Base-by-base conservation (phyloP, 441 rosid species). In the Oxalis stricta region DNA sequence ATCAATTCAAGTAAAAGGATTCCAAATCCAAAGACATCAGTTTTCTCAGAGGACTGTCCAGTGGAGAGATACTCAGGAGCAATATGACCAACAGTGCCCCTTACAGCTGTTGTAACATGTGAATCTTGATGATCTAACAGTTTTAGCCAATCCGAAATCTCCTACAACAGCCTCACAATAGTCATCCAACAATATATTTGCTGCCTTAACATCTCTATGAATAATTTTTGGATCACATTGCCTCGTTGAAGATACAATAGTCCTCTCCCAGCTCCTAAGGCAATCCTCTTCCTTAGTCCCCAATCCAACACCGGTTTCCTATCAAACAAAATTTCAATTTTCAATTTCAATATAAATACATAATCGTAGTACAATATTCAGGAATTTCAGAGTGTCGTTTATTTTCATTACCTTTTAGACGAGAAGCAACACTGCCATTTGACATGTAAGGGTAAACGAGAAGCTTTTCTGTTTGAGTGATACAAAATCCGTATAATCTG, bases 211-310 rank as follows among this genome's bases (percentile, higher is more conserved):
- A 60, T 88, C 97, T 13, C 97, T 73, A 50, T 88, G 97, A 43
- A 88, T 84, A 19, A 88, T 88, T 67, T 88, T 88, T 1, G 97
- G 97, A 60, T 88, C 95, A 48, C 97, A 88, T 41, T 88, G 97
- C 66, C 84, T 95, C n/a, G n/a, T 7, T 88, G 97, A 19, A 88
- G 84, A 60, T 88, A 88, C 44, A 84, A 55, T 44, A 88, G 69
- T 31, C 97, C 97, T 56, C 97, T 60, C 15, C 76, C 95, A 38
- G 97, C 79, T 59, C 88, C 88, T 9, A 79, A 18, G 14, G 83
- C 76, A 42, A 79, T 79, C 50, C 68, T 60, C 71, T 76, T 79
- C 68, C 88, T 56, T 2, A 76, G 71, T 31, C 75, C 58, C 88
- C 88, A 79, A 48, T 76, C 88, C 59, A 79, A 51, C 16, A 52